These are phyloP conservation scores for Wickerhamiella qilinensis DNA, from an alignment of 805 yeast genomes.

Conservation along the genomic window DNA sequence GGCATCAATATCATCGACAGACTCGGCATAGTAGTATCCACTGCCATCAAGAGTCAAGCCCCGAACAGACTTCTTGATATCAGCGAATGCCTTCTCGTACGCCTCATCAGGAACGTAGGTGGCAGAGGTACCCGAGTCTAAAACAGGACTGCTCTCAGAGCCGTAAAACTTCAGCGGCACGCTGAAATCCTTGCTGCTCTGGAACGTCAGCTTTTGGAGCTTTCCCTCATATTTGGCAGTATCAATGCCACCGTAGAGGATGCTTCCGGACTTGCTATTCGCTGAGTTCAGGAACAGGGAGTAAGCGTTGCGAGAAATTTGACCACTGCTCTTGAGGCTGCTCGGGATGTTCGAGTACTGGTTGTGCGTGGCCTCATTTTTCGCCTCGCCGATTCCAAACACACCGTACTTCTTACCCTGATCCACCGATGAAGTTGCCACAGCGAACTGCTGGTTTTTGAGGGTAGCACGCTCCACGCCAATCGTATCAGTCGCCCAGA, in stretches of 20 bases:
- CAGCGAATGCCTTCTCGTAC: neutral
- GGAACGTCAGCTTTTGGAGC: constrained; percentile 22
- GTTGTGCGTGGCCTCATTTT: too few relatives aligned
- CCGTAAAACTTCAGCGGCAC: constrained; percentile 3
- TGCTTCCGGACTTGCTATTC: constrained; percentile 14
- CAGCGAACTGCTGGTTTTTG: neutral
- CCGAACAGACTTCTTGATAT: too few relatives aligned
- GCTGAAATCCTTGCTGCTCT: neutral
- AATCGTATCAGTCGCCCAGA: neutral
- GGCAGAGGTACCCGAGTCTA: constrained; percentile 40
- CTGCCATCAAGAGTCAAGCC: too few relatives aligned
- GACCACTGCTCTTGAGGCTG: constrained; percentile 18
- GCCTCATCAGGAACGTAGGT: constrained; percentile 26
- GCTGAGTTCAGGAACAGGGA: constrained; percentile 23
- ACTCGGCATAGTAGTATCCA: too few relatives aligned
- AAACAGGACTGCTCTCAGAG: constrained; percentile 6
- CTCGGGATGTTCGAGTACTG: constrained; percentile 7
- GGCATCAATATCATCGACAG: too few relatives aligned
- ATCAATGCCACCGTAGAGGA: constrained; percentile 37
- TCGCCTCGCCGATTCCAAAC: too few relatives aligned
- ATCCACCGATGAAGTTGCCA: too few relatives aligned
- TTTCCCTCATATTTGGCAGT: constrained; percentile 30
- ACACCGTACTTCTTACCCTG: neutral
- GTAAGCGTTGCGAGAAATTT: constrained; percentile 23
- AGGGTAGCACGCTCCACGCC: neutral